Percentiles rank a stretch among this genome's conserved stretches.
These are phyloP conservation scores for Obelidium mucronatum DNA, from an alignment of 192 early-diverging fungal genomes.

Conservation along the genomic window DNA sequence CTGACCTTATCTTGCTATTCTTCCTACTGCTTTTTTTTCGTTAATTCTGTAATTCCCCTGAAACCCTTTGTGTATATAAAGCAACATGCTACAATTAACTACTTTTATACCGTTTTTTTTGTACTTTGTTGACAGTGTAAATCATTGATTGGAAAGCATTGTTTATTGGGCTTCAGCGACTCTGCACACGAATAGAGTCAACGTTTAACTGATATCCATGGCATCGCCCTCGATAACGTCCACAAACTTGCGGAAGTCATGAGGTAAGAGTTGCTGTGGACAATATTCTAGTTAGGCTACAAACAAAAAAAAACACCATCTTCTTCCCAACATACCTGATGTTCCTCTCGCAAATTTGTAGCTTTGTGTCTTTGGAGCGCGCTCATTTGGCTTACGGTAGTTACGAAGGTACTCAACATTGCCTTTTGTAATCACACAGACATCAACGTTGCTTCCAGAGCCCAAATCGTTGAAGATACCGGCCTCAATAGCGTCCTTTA, in stretches of 20 bases:
- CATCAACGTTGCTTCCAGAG: slow-evolving; percentile 96
- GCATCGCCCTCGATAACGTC: slow-evolving; percentile 70
- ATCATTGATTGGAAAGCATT: too few species aligned
- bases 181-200: too few species aligned
- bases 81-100: too few species aligned
- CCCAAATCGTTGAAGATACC: slow-evolving; percentile 99
- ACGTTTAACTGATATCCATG: slow-evolving; percentile 59
- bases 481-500: slow-evolving; percentile 92
- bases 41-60: too few species aligned
- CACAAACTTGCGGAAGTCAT: slow-evolving; percentile 60
- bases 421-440: slow-evolving; percentile 88
- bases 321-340: slow-evolving; percentile 39
- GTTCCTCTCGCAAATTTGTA: slow-evolving; percentile 65
- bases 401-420: slow-evolving; percentile 85
- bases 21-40: too few species aligned
- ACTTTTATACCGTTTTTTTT: too few species aligned
- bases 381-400: slow-evolving; percentile 88
- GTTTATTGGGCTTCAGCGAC: too few species aligned
- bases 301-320: neutral
- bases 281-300: neutral
- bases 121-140: too few species aligned
- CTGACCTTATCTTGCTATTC: too few species aligned
- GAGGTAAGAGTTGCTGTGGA: slow-evolving; percentile 62
- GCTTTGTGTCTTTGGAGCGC: slow-evolving; percentile 82
- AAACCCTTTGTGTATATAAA: too few species aligned